Evolutionary conservation across 2,329 filamentous ascomycete species (phyloP).

Genomic region (Alternaria metachromatica): DNA sequence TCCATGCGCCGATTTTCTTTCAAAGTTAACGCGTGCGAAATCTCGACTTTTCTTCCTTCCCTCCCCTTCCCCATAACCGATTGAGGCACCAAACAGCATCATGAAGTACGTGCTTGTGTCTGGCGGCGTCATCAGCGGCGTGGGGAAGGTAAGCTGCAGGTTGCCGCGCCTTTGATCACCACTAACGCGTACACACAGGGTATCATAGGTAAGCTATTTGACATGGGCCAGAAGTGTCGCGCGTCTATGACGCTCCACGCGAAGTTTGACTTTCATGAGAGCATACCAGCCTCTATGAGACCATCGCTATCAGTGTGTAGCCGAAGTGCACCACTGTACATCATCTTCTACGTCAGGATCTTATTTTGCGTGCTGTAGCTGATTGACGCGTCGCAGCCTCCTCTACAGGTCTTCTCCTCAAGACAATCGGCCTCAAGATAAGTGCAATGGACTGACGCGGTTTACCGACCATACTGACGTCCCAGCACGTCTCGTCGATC

Average conservation of each 20-base stretch:
- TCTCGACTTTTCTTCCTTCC: constrained; percentile 43
- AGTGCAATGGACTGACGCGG: constrained; percentile 46
- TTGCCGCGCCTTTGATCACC: constrained; percentile 16
- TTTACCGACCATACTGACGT: constrained; percentile 39
- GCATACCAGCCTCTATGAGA: background rate
- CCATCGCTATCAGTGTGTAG: background rate
- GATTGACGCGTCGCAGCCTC: constrained; percentile 61
- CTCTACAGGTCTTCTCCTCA: constrained; percentile 76
- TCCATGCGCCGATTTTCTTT: constrained; percentile 39
- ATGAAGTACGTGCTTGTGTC: constrained; percentile 87
- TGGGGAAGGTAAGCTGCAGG: constrained; percentile 55
- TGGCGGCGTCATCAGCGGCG: constrained; percentile 63
- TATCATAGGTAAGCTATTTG: constrained; percentile 65
- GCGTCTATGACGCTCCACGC: background rate
- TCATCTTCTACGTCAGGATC: background rate
- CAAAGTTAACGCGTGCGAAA: constrained; percentile 26
- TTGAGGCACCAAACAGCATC: constrained; percentile 53
- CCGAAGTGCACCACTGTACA: background rate
- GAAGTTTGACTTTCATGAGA: background rate
- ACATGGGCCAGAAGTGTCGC: background rate
- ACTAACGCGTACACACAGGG: constrained; percentile 55
- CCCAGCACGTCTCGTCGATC: constrained; percentile 66
- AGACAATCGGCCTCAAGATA: constrained; percentile 81
- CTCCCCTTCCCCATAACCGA: constrained; percentile 51
- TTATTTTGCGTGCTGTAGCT: background rate